A percentile compares a stretch with the other conserved stretches of the same genome.
Conservation (phyloP, 148 eudicot species). For the Camellia lanceoleosa region DNA sequence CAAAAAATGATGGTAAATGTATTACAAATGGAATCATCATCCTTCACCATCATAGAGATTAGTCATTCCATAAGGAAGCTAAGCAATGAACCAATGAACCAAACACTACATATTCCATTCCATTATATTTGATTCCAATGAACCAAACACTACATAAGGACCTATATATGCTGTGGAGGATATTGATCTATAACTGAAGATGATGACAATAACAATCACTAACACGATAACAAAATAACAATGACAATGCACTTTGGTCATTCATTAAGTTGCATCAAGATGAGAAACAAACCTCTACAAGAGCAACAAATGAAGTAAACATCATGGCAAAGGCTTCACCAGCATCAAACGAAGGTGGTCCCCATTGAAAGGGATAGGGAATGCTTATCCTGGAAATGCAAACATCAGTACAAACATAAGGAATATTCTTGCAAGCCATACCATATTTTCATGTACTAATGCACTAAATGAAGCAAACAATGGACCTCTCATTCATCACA, state of each 20-base stretch:
- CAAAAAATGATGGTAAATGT: too few relatives aligned
- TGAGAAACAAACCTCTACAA: constrained; percentile 68
- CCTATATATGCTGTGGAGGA: neutral
- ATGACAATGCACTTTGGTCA: neutral
- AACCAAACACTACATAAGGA: neutral
- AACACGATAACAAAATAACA: neutral
- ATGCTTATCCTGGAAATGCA: constrained; percentile 54
- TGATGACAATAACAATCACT: neutral
- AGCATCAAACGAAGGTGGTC: constrained; percentile 93
- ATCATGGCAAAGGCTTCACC: constrained; percentile 99
- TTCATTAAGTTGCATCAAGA: neutral
- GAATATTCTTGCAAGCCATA: neutral
- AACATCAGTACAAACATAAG: constrained; percentile 3
- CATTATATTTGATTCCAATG: too few relatives aligned
- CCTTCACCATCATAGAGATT: too few relatives aligned
- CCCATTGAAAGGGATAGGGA: constrained; percentile 98
- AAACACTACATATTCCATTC: too few relatives aligned
- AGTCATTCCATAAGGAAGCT: too few relatives aligned
- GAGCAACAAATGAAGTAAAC: constrained; percentile 94
- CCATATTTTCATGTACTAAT: neutral
- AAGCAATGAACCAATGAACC: too few relatives aligned
- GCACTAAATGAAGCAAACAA: neutral
- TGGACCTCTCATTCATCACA: neutral
- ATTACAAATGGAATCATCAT: too few relatives aligned
- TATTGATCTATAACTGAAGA: neutral